phyloP scores from a whole-genome alignment of 179 eudicot species.

The Camellia oleifera region DNA sequence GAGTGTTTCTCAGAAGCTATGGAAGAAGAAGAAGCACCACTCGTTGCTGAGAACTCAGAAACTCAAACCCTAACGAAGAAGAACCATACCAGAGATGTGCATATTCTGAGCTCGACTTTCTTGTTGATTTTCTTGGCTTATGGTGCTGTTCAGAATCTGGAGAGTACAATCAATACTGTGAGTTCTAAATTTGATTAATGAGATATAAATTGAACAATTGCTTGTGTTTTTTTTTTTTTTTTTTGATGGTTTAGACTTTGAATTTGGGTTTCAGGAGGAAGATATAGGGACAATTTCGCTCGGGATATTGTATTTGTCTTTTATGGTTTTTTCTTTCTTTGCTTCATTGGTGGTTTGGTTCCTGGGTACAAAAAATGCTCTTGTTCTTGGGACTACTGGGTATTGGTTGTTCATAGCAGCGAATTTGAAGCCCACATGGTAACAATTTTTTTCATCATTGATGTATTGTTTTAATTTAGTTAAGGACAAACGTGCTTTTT shows the following conservation, averaged over 20 bases:
- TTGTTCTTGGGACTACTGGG: constrained; percentile 85
- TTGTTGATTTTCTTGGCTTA: constrained; percentile 84
- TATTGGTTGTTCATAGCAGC: constrained; percentile 96
- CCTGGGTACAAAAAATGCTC: constrained; percentile 71
- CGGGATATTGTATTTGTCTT: constrained; percentile 89
- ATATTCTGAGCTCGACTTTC: constrained; percentile 73
- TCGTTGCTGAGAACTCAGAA: constrained; percentile 33
- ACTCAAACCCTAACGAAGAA: constrained; percentile 14
- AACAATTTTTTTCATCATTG: constrained; percentile 13
- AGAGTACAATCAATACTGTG: constrained; percentile 85
- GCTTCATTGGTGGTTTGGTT: constrained; percentile 73
- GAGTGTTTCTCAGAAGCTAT: constrained; percentile 11
- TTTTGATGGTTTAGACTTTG: neutral
- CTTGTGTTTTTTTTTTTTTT: neutral
- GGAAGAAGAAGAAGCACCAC: constrained; percentile 54
- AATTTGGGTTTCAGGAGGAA: constrained; percentile 48
- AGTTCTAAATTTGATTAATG: constrained; percentile 17
- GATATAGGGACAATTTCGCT: constrained; percentile 82
- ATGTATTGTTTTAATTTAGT: neutral
- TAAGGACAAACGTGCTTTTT: neutral
- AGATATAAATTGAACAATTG: neutral
- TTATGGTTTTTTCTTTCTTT: constrained; percentile 63
- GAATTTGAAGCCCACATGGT: constrained; percentile 90
- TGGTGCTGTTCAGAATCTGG: constrained; percentile 90
- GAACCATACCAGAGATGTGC: constrained; percentile 62